Conservation (phyloP, 2,329 filamentous ascomycete genomes). For the Xylaria hypoxylon region DNA sequence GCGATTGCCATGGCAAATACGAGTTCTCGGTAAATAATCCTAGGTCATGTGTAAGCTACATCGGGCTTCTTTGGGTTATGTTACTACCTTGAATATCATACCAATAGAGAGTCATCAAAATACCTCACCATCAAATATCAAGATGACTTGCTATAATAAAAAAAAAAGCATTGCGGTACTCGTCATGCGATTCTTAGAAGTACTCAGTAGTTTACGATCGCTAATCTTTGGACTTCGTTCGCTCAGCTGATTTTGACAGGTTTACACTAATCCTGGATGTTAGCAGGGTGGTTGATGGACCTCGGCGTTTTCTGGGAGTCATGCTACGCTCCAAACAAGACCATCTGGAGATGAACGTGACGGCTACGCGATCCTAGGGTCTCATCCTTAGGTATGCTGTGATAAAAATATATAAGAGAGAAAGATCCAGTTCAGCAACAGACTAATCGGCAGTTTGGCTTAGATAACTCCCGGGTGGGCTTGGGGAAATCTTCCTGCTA, state of each 20-base stretch:
- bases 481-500: no score
- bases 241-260: background rate
- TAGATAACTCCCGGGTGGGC: background rate
- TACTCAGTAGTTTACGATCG: background rate
- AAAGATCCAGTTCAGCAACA: background rate
- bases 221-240: background rate
- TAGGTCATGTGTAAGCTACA: constrained; percentile 27
- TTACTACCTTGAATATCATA: background rate
- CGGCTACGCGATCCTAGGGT: constrained; percentile 16
- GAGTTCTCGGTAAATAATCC: constrained; percentile 33
- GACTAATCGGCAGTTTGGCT: background rate
- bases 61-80: background rate
- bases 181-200: background rate
- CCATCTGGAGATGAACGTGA: constrained; percentile 32
- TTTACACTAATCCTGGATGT: constrained; percentile 3
- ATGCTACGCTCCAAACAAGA: constrained; percentile 34
- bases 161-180: background rate
- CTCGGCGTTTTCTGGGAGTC: constrained; percentile 40
- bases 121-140: background rate
- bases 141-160: background rate
- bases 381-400: constrained; percentile 22
- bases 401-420: background rate
- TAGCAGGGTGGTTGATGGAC: constrained; percentile 42
- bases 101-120: background rate
- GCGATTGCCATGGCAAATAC: constrained; percentile 34